Evolutionary conservation across 2,329 filamentous ascomycete species (phyloP).

Genomic region (Parasarocladium wereldwijsianum): DNA sequence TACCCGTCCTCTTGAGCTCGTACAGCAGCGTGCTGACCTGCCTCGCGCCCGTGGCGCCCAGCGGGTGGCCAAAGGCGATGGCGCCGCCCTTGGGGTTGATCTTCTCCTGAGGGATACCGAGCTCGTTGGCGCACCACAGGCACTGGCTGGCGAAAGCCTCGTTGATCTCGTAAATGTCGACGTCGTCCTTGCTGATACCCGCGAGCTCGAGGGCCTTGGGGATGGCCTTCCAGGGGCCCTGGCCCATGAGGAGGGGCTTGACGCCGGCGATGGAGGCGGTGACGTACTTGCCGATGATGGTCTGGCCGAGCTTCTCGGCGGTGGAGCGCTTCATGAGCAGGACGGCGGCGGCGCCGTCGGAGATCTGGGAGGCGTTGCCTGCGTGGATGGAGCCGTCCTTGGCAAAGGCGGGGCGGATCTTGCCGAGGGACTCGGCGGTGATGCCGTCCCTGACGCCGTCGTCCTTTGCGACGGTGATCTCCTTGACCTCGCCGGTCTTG

Average conservation of each 20-base stretch:
- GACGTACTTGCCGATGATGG: constrained; percentile 86
- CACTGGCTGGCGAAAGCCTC: constrained; percentile 96
- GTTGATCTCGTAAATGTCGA: constrained; percentile 98
- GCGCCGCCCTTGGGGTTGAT: constrained; percentile 96
- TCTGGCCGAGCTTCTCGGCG: constrained; percentile 75
- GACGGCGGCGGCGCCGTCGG: constrained; percentile 88
- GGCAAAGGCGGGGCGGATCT: constrained; percentile 81
- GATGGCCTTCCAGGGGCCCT: constrained; percentile 92
- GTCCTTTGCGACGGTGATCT: constrained; percentile 69
- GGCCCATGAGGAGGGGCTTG: constrained; percentile 84
- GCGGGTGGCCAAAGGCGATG: constrained; percentile 88
- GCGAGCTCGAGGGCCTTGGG: constrained; percentile 81
- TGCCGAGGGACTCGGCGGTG: constrained; percentile 74
- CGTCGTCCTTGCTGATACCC: constrained; percentile 73
- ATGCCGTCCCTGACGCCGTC: constrained; percentile 79
- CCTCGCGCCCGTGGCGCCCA: constrained; percentile 85
- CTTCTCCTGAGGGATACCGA: constrained; percentile 70
- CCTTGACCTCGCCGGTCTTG: constrained; percentile 75
- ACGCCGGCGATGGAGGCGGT: constrained; percentile 76
- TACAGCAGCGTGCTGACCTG: constrained; percentile 88
- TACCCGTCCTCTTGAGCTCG: constrained; percentile 69
- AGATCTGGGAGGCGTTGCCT: constrained; percentile 91
- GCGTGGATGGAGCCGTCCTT: constrained; percentile 91
- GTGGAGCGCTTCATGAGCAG: constrained; percentile 90
- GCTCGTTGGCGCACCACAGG: constrained; percentile 81